Conservation (phyloP, 2,329 filamentous ascomycete species). For the Fusarium sp. region DNA sequence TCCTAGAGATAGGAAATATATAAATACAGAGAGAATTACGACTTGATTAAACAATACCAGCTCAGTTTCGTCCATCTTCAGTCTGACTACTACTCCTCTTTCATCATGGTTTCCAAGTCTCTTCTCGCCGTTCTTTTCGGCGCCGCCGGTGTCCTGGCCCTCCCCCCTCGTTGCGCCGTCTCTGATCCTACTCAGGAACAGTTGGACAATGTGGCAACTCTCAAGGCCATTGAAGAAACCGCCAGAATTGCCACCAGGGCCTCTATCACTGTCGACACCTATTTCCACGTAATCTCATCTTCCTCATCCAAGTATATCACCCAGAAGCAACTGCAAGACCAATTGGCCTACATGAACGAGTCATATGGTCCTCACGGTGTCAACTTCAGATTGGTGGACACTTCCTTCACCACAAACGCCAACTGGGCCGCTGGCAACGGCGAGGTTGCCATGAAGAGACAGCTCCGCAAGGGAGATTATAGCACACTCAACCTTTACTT, state of each 20-base stretch:
- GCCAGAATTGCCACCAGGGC: constrained; percentile 9
- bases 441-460: constrained; percentile 57
- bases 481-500: constrained; percentile 51
- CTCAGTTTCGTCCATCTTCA: neutral
- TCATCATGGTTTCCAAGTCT: constrained; percentile 28
- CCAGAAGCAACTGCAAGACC: constrained; percentile 36
- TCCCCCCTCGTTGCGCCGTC: constrained; percentile 23
- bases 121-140: constrained; percentile 16
- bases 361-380: constrained; percentile 57
- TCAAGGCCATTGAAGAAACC: constrained; percentile 17
- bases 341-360: constrained; percentile 58
- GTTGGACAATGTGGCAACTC: neutral
- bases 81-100: neutral
- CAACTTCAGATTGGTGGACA: constrained; percentile 56
- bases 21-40: neutral
- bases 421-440: constrained; percentile 55
- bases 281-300: constrained; percentile 40
- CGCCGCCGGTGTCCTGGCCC: constrained; percentile 10
- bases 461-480: constrained; percentile 59
- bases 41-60: neutral
- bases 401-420: constrained; percentile 58
- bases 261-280: constrained; percentile 33
- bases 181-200: constrained; percentile 25
- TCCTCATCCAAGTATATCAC: constrained; percentile 36
- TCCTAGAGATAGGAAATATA: neutral